Base-by-base conservation (phyloP, 1,284 basidiomycete species). In the Irpex lacteus region DNA sequence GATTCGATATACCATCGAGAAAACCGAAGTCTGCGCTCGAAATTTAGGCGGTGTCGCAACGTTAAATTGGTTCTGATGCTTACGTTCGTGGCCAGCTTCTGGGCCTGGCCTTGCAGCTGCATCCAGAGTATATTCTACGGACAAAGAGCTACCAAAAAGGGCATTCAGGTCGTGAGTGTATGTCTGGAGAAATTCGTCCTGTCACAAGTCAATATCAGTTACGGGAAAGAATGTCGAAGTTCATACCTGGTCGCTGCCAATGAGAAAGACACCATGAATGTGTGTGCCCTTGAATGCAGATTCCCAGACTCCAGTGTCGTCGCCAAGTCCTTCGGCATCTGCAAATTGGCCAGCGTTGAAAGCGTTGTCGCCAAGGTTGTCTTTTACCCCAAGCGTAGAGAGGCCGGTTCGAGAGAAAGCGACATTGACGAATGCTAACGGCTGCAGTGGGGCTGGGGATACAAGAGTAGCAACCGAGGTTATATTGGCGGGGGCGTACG, bases 1-100 rank as follows among this genome's bases (percentile, higher is more conserved):
- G 79, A 60, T 79, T 75, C 37, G 76, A 77, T 63, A 81, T 78
- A 4, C 79, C 79, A 64, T 81, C 79, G 67, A 77, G 70, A 70
- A 76, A 81, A 6, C 78, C 79, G 58, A 77, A 77, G 66, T 65
- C 63, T 65, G 56, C 34, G 18, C 40, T 15, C 40, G 2, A 15
- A 15, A 9, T 9, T 44, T 11, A 44, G 40, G 8, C 40, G 40
- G 40, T 11, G 8, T 44, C 11, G 15, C 40, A 44, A 15, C 40
- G 15, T 44, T 15, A 44, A 15, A 44, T 44, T 44, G 8, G 50
- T n/a, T 8, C 18, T 52, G 26, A 26, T 26, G 26, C 64, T 57
- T 49, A 65, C 64, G 64, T 53, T 65, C 64, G 32, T 65, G 64
- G 6, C 64, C 64, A 59, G 64, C 64, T 32, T 65, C 47, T 15